phyloP scores from a whole-genome alignment of 2,329 filamentous ascomycete genomes.

The Fusarium decemcellulare region DNA sequence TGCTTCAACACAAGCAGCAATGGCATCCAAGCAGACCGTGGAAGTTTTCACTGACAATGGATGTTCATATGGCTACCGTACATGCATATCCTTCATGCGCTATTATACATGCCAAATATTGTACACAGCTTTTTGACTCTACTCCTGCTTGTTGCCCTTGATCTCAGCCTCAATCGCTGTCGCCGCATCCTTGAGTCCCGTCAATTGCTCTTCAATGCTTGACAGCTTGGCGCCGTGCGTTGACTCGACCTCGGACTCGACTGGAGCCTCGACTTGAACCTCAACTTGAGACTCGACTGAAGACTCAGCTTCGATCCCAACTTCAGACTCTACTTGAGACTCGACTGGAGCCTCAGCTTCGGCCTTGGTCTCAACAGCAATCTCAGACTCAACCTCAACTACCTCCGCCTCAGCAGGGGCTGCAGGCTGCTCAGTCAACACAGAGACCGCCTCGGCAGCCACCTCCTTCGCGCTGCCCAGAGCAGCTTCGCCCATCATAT shows the following conservation, averaged over 20 bases:
- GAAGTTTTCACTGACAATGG: neutral
- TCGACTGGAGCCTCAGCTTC: slow-evolving; percentile 9
- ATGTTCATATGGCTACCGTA: neutral
- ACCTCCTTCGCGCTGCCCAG: slow-evolving; percentile 28
- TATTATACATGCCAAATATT: slow-evolving; percentile 44
- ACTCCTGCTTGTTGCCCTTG: slow-evolving; percentile 40
- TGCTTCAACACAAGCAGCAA: no score
- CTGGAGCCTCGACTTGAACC: neutral
- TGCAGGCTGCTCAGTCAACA: neutral
- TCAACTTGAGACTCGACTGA: neutral
- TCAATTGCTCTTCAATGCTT: slow-evolving; percentile 41
- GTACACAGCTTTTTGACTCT: slow-evolving; percentile 40
- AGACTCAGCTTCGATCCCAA: neutral
- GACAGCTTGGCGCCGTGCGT: slow-evolving; percentile 20
- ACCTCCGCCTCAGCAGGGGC: neutral
- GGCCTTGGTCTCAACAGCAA: slow-evolving; percentile 3
- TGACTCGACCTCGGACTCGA: slow-evolving; percentile 7
- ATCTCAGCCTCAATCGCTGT: slow-evolving; percentile 42
- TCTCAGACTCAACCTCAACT: slow-evolving; percentile 6
- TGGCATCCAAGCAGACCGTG: no score
- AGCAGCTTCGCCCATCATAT: slow-evolving; percentile 49
- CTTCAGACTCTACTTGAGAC: no score
- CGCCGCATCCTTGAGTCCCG: slow-evolving; percentile 33
- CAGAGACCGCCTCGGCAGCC: slow-evolving; percentile 13
- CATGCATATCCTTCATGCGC: slow-evolving; percentile 30